Evolutionary conservation across 1,139 yeast genomes (phyloP).

Genomic region (Pneumocystis murina): DNA sequence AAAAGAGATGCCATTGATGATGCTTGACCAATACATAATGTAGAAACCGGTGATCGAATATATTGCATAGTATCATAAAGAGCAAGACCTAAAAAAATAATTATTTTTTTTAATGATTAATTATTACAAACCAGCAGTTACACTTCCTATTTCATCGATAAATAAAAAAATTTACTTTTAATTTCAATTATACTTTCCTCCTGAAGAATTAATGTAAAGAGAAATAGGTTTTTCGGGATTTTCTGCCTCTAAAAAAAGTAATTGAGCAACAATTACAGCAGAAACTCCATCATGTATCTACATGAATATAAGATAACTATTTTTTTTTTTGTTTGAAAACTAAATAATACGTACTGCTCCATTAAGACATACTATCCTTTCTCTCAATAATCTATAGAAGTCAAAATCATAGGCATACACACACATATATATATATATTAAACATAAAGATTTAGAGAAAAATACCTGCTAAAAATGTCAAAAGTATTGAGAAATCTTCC

Average conservation of each 20-base stretch:
- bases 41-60: slow-evolving; percentile 23
- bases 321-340: background rate
- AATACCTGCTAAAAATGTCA: slow-evolving; percentile 15
- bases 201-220: slow-evolving; percentile 25
- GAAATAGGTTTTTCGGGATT: slow-evolving; percentile 21
- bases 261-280: slow-evolving; percentile 24
- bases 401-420: background rate
- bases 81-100: slow-evolving; percentile 19
- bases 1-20: slow-evolving; percentile 25
- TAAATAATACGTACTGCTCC: slow-evolving; percentile 15
- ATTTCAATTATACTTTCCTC: slow-evolving; percentile 16
- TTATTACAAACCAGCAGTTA: slow-evolving; percentile 17
- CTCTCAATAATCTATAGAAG: slow-evolving; percentile 17
- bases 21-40: slow-evolving; percentile 26
- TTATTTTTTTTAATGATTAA: background rate
- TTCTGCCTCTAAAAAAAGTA: slow-evolving; percentile 23
- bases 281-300: slow-evolving; percentile 21
- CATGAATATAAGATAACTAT: background rate
- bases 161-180: background rate
- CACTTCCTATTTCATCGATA: slow-evolving; percentile 11
- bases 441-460: background rate
- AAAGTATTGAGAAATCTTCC: slow-evolving; percentile 11
- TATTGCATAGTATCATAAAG: slow-evolving; percentile 27
- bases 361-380: slow-evolving; percentile 22
- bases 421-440: background rate